phyloP scores from a whole-genome alignment of 1,284 basidiomycete species.

The Leccinum subrobustum region DNA sequence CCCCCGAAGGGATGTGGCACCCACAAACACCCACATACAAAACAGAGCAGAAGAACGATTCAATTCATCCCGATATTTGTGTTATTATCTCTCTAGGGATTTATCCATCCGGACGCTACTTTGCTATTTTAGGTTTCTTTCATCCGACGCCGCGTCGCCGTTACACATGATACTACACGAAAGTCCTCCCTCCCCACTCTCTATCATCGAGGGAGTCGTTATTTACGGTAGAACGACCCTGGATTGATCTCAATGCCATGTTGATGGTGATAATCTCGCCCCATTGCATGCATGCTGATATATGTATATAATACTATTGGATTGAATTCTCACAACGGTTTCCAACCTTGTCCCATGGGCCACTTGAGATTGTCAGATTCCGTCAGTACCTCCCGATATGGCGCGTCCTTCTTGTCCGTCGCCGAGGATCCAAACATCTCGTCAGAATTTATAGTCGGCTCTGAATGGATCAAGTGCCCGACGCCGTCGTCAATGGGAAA shows the following conservation, averaged over 20 bases:
- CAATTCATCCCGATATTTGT: not conserved
- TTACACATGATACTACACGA: constrained; percentile 26
- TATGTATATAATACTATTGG: not conserved
- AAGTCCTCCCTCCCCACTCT: not conserved
- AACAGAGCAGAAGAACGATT: not conserved
- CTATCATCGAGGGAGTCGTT: not conserved
- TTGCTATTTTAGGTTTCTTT: constrained; percentile 23
- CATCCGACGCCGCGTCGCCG: not conserved
- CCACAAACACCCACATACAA: not conserved
- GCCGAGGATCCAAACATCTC: constrained; percentile 11
- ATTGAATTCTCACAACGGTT: constrained; percentile 34
- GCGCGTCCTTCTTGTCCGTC: not conserved
- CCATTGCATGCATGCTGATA: not conserved
- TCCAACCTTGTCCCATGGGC: constrained; percentile 62
- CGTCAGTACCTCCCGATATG: constrained; percentile 10
- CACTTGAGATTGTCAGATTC: constrained; percentile 59
- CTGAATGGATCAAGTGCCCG: constrained; percentile 15
- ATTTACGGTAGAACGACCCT: not conserved
- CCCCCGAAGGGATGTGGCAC: not conserved
- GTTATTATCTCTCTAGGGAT: constrained; percentile 17
- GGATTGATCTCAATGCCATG: not conserved
- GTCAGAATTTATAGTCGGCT: constrained; percentile 28
- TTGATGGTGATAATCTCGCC: not conserved
- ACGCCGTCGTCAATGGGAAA: not conserved
- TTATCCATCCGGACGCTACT: constrained; percentile 10